These are phyloP conservation scores for Ceratobasidium sp. DNA, from an alignment of 1,284 basidiomycete genomes.

Conservation along the genomic window DNA sequence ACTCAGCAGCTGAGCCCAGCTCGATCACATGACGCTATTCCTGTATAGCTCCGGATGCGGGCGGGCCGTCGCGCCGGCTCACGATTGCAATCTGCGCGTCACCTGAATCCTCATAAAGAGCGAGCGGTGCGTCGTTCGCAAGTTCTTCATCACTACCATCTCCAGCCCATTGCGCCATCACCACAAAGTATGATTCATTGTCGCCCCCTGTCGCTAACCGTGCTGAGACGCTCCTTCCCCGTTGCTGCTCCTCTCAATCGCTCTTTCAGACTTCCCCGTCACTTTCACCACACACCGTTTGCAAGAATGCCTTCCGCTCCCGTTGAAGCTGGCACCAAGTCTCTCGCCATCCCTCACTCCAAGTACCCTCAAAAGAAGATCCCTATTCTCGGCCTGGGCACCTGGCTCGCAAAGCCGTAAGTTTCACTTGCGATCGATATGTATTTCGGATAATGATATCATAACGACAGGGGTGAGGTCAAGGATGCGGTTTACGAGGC, in stretches of 20 bases:
- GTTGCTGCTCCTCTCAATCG: conserved; percentile 24
- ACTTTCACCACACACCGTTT: conserved; percentile 30
- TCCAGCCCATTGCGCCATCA: conserved; percentile 16
- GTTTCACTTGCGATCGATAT: conserved; percentile 13
- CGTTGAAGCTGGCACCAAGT: conserved; percentile 34
- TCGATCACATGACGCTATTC: neutral
- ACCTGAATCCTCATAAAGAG: conserved; percentile 27
- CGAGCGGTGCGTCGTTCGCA: conserved; percentile 3
- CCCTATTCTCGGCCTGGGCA: conserved; percentile 47
- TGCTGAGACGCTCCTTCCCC: conserved; percentile 41
- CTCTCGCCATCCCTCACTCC: conserved; percentile 44
- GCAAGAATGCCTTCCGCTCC: conserved; percentile 40
- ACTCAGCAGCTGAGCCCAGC: neutral
- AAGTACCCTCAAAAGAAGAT: conserved; percentile 45
- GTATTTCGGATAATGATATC: conserved; percentile 2
- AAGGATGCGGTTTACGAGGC: conserved; percentile 47
- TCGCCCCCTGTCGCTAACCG: conserved; percentile 37
- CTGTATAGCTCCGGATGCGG: conserved; percentile 24
- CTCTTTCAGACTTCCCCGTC: conserved; percentile 44
- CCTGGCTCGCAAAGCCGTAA: conserved; percentile 46
- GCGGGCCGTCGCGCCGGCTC: conserved; percentile 28
- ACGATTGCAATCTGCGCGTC: conserved; percentile 2
- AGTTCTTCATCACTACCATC: conserved; percentile 19
- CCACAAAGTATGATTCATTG: conserved; percentile 42
- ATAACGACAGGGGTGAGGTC: conserved; percentile 37